Base-by-base conservation (phyloP, 306 rosid genomes). In the Vicia sativa region DNA sequence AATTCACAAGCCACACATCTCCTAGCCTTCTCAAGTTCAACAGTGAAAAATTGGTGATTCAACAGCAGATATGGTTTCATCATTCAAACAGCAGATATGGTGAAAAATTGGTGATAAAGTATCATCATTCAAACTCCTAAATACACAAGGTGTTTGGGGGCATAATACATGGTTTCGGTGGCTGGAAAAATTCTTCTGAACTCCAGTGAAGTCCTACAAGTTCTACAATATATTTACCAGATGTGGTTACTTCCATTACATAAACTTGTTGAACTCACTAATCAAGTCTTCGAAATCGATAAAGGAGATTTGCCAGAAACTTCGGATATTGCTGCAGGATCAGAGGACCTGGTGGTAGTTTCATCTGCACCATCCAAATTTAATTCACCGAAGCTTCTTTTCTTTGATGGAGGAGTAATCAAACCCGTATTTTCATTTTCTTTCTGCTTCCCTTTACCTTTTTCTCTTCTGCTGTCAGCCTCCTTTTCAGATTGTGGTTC, bases 341-440 rank as follows among this genome's bases (percentile, higher is more conserved):
- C 84, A 38, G 66, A 75, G 58, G 81, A 73, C 75, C 68, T 76
- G 57, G 71, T 50, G 10, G 63, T 71, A 46, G 70, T 77, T 67
- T 82, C 84, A 28, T 75, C 82, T 9, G 75, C 87, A 69, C 79
- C 91, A 39, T 65, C 87, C 18, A 48, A 65, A 79, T 76, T 85
- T 53, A 78, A 69, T 57, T 86, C 89, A 65, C 67, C 39, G 45
- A 71, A 88, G 79, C 86, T 86, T 85, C 96, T 82, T 78, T 93
- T 93, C 95, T 87, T 93, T 14, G 78, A 41, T 44, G 74, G 15
- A 7, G 38, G 38, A 16, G 78, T 41, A n/a, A 29, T 79, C 42
- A 78, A 80, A 72, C 72, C 80, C 29, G 71, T 80, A 54, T 49
- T 68, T 68, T 79, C 78, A 48, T 65, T 79, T 68, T 76, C 87